Percentiles rank a stretch among this genome's conserved stretches.
Conservation (phyloP, 345 rosid species). For the Lagerstroemia speciosa region DNA sequence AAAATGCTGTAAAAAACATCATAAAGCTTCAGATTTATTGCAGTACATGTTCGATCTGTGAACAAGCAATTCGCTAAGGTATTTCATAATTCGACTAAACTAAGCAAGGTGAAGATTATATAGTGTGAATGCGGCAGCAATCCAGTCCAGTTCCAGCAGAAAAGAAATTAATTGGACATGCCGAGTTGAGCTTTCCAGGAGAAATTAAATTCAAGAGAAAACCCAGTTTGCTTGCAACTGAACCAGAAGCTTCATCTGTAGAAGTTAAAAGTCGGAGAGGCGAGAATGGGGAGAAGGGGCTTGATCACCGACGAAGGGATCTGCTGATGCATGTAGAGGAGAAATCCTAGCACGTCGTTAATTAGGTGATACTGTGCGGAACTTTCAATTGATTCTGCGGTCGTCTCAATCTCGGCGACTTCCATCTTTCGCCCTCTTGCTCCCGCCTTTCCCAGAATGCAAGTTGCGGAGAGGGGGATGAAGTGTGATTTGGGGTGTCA, state of each 20-base stretch:
- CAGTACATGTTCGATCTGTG: too few relatives aligned
- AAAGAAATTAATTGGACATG: too few relatives aligned
- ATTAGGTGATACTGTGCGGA: conserved; percentile 53
- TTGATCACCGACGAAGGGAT: conserved; percentile 61
- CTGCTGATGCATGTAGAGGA: conserved; percentile 95
- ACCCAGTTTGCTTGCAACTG: neutral
- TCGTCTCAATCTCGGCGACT: conserved; percentile 30
- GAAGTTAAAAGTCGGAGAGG: neutral
- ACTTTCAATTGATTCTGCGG: conserved; percentile 33
- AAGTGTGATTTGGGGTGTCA: neutral
- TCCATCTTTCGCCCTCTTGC: conserved; percentile 17
- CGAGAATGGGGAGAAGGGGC: neutral
- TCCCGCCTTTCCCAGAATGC: neutral
- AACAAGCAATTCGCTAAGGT: too few relatives aligned
- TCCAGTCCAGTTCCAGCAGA: too few relatives aligned
- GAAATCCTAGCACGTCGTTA: conserved; percentile 55
- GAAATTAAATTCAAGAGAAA: too few relatives aligned
- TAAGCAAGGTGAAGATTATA: too few relatives aligned
- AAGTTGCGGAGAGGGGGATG: neutral
- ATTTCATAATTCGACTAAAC: too few relatives aligned
- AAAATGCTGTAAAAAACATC: conserved; percentile 36
- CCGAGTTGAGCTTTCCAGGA: too few relatives aligned
- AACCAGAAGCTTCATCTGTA: neutral
- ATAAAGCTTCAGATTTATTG: neutral
- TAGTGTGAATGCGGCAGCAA: too few relatives aligned